These are phyloP conservation scores for Ganoderma boninense DNA, from an alignment of 1,284 basidiomycete species.

Conservation along the genomic window DNA sequence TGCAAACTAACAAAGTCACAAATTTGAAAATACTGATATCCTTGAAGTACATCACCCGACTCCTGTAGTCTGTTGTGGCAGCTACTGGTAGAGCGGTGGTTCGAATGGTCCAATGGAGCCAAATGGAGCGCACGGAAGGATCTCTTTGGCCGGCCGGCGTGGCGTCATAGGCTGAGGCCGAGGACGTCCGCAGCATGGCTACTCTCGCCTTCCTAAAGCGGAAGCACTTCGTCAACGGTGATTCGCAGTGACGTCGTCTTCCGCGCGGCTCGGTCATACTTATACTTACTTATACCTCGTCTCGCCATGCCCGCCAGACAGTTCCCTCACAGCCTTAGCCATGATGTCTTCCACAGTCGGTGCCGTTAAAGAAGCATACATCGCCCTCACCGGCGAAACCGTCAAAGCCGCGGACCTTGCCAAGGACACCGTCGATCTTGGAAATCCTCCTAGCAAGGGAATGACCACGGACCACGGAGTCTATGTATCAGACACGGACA, in stretches of 20 bases:
- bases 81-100: too few species aligned
- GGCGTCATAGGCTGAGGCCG: background rate
- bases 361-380: constrained; percentile 39
- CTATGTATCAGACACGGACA: constrained; percentile 67
- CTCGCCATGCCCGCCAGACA: background rate
- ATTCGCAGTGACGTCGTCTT: constrained; percentile 27
- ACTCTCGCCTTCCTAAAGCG: constrained; percentile 16
- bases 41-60: too few species aligned
- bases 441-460: constrained; percentile 41
- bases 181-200: background rate
- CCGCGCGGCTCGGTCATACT: background rate
- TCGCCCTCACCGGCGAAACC: constrained; percentile 40
- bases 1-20: background rate
- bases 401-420: constrained; percentile 57
- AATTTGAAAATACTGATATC: background rate
- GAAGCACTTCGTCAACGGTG: constrained; percentile 25
- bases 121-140: background rate
- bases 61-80: too few species aligned
- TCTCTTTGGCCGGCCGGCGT: background rate
- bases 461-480: constrained; percentile 72
- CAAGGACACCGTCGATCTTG: constrained; percentile 50
- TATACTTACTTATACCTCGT: background rate
- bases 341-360: constrained; percentile 36
- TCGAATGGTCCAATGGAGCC: background rate
- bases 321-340: background rate